These are phyloP conservation scores for Malus hybrid DNA, from an alignment of 331 rosid genomes.

Conservation along the genomic window DNA sequence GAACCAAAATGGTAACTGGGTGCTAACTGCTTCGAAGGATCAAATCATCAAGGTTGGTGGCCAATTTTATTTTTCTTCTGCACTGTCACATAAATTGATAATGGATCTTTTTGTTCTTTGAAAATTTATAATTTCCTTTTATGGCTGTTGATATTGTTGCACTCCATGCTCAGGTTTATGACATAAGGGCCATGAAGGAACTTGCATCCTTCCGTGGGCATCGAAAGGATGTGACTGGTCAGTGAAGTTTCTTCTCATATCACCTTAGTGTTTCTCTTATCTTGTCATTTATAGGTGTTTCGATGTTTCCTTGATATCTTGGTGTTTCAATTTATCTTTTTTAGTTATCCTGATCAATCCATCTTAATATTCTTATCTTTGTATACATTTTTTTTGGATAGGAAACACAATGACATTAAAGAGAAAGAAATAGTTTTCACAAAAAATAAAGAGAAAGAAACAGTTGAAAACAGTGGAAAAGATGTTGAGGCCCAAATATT, in stretches of 20 bases:
- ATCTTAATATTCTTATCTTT: not conserved
- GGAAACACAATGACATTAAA: not conserved
- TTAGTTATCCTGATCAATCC: not conserved
- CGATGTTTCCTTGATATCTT: not conserved
- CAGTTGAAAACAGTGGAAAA: not conserved
- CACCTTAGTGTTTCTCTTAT: not conserved
- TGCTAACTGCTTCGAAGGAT: slow-evolving; percentile 80
- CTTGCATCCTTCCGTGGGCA: slow-evolving; percentile 99
- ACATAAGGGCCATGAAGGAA: slow-evolving; percentile 98
- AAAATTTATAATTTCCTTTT: not conserved
- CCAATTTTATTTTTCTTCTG: slow-evolving; percentile 3
- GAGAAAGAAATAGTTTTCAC: not conserved
- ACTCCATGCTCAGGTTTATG: slow-evolving; percentile 63
- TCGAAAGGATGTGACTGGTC: slow-evolving; percentile 92
- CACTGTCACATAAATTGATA: not conserved
- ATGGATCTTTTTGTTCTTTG: not conserved
- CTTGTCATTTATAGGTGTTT: not conserved
- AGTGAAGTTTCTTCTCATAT: slow-evolving; percentile 20
- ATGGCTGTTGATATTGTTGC: slow-evolving; percentile 6
- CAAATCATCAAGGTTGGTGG: slow-evolving; percentile 63
- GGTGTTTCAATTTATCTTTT: not conserved
- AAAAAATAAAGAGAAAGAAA: not conserved
- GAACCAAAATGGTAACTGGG: slow-evolving; percentile 95
- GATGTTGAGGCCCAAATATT: not conserved
- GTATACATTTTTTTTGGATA: not conserved